These are phyloP conservation scores for Gymnopilus dilepis DNA, from an alignment of 768 basidiomycete species.

Conservation along the genomic window DNA sequence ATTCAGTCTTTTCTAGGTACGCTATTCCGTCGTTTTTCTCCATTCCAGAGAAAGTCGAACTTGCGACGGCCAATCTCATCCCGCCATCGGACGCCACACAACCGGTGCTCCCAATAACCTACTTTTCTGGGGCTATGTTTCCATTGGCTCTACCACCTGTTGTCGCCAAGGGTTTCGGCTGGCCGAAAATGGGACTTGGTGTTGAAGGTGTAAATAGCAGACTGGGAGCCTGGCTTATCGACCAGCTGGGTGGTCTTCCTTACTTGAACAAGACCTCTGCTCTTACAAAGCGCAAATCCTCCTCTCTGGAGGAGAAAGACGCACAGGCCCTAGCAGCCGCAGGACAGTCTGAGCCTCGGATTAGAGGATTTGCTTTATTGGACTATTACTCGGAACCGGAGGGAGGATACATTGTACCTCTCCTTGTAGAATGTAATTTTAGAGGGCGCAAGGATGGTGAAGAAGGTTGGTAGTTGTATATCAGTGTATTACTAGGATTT, in stretches of 20 bases:
- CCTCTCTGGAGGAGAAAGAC: background rate
- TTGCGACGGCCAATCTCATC: slow-evolving; percentile 57
- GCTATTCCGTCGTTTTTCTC: slow-evolving; percentile 76
- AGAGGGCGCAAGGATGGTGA: slow-evolving; percentile 49
- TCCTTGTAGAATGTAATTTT: slow-evolving; percentile 83
- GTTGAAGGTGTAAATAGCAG: slow-evolving; percentile 86
- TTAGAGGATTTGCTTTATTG: slow-evolving; percentile 79
- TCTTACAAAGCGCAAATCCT: background rate
- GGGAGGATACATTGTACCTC: slow-evolving; percentile 54
- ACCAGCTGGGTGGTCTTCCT: slow-evolving; percentile 43
- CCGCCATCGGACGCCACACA: slow-evolving; percentile 29
- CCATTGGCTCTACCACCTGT: slow-evolving; percentile 80
- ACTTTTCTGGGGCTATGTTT: slow-evolving; percentile 80
- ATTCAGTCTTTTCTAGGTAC: slow-evolving; percentile 61
- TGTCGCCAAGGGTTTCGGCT: slow-evolving; percentile 85
- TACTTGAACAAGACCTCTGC: background rate
- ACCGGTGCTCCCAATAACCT: slow-evolving; percentile 73
- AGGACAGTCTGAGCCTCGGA: slow-evolving; percentile 41
- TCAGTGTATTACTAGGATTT: too few relatives aligned
- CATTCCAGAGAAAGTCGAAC: slow-evolving; percentile 81
- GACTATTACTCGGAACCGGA: slow-evolving; percentile 75
- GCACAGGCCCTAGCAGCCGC: background rate
- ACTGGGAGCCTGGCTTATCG: slow-evolving; percentile 74
- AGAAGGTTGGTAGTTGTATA: slow-evolving; percentile 48
- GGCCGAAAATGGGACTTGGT: slow-evolving; percentile 76